Base-by-base conservation (phyloP, 306 rosid genomes). In the Betula pendula region DNA sequence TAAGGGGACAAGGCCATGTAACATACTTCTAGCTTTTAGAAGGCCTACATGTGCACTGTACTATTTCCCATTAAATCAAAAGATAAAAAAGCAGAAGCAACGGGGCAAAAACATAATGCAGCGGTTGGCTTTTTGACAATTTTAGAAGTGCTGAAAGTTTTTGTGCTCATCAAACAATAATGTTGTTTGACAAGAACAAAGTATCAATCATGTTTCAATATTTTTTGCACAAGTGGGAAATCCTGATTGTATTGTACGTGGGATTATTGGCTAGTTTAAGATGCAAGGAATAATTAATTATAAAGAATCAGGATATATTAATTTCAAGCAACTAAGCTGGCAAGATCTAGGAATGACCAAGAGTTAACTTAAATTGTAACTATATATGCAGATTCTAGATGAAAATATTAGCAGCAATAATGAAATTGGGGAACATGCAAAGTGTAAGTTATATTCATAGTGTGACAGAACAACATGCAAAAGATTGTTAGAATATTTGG, bases 41-140 rank as follows among this genome's bases (percentile, higher is more conserved):
- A 38, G 81, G 82, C 81, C 71, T 56, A 87, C 90, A 89, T 88
- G 89, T 87, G 93, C 82, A 44, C 44, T 81, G 82, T 84, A 84
- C 88, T 73, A 78, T 82, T 78, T 20, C 50, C 80, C 22, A 80
- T 82, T 80, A 38, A 62, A 48, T 50, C 17, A 52, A 17, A 0
- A 55, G 58, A 50, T 50, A 35, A 38, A 9, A 79, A 1, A 10
- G 76, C 60, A 52, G 68, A 62, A 78, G 67, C 50, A 81, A 68
- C 76, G 59, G 42, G 6, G 6, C 82, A 77, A 8, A 27, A 71
- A 83, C 77, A 72, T 83, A 20, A 81, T 75, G 77, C 49, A 45
- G 33, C 20, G 80, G 67, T 50, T 77, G 68, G 75, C 79, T 45
- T 31, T 77, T 80, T 80, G 72, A 80, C 71, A 45, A 50, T n/a